Evolutionary conservation across 2,329 filamentous ascomycete genomes (phyloP).

Genomic region (Delphinella strobiligena): DNA sequence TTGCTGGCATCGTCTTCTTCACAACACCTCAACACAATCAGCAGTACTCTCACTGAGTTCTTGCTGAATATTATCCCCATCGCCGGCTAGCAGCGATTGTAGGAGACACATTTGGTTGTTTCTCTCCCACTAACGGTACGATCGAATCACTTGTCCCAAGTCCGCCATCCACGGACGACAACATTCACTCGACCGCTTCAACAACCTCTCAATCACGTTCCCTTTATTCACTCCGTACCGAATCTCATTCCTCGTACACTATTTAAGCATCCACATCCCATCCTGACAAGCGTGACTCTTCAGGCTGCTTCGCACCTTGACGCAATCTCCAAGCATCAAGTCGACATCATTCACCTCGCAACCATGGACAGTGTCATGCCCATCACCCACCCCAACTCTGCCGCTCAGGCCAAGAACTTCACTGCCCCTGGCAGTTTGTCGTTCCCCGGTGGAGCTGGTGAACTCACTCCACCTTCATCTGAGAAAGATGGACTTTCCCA

Average conservation of each 20-base stretch:
- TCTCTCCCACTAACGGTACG: slow-evolving; percentile 67
- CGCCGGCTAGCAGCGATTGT: slow-evolving; percentile 33
- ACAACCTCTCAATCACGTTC: background rate
- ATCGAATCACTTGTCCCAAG: slow-evolving; percentile 5
- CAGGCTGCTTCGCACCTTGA: slow-evolving; percentile 9
- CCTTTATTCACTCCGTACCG: no score
- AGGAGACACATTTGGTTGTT: slow-evolving; percentile 98
- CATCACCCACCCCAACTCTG: slow-evolving; percentile 82
- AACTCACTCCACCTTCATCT: slow-evolving; percentile 68
- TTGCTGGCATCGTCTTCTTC: background rate
- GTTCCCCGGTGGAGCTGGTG: slow-evolving; percentile 73
- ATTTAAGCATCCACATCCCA: no score
- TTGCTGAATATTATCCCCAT: background rate
- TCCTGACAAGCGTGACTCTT: slow-evolving; percentile 5
- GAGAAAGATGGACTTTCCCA: slow-evolving; percentile 51
- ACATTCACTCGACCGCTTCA: no score
- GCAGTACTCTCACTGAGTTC: background rate
- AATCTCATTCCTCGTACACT: no score
- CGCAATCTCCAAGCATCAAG: slow-evolving; percentile 11
- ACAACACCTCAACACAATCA: background rate
- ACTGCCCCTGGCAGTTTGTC: slow-evolving; percentile 85
- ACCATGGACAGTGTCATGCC: slow-evolving; percentile 61
- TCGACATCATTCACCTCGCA: slow-evolving; percentile 19
- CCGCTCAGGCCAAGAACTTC: slow-evolving; percentile 89
- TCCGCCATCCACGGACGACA: no score